These are phyloP conservation scores for Passiflora organensis DNA, from an alignment of 345 rosid genomes.

Conservation along the genomic window DNA sequence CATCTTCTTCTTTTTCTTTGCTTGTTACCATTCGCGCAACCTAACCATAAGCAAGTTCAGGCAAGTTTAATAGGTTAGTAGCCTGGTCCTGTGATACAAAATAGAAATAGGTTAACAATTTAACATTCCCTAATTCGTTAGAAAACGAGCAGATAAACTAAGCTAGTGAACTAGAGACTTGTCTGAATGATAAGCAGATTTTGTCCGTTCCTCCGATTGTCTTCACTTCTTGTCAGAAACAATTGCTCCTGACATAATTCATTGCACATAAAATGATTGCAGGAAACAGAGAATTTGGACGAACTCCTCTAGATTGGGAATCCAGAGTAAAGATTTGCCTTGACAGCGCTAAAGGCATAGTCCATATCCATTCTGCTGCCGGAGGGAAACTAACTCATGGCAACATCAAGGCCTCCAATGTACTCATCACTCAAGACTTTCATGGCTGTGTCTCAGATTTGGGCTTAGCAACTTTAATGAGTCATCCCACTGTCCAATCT, in stretches of 20 bases:
- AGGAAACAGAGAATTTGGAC: constrained; percentile 49
- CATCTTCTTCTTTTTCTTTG: background rate
- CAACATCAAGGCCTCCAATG: constrained; percentile 74
- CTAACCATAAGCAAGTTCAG: too few species aligned
- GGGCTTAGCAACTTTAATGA: constrained; percentile 59
- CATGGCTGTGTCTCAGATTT: constrained; percentile 63
- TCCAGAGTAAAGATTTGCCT: constrained; percentile 61
- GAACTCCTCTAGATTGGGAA: constrained; percentile 62
- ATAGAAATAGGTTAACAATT: too few species aligned
- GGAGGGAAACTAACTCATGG: constrained; percentile 65
- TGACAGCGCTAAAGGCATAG: constrained; percentile 67
- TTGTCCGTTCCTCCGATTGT: too few species aligned
- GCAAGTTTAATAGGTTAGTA: too few species aligned
- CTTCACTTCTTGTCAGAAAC: too few species aligned
- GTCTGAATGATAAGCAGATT: too few species aligned
- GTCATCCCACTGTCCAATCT: constrained; percentile 44
- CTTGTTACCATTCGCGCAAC: constrained; percentile 2
- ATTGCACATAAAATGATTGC: constrained; percentile 8
- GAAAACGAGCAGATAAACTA: too few species aligned
- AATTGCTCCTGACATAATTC: too few species aligned
- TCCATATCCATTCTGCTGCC: constrained; percentile 60
- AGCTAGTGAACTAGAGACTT: too few species aligned
- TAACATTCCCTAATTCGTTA: too few species aligned
- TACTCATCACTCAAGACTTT: constrained; percentile 56
- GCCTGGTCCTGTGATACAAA: too few species aligned